Evolutionary conservation across 1,284 basidiomycete genomes (phyloP), one percentile per base, ranked within the genome.

Genomic region (Moesziomyces sp.): DNA sequence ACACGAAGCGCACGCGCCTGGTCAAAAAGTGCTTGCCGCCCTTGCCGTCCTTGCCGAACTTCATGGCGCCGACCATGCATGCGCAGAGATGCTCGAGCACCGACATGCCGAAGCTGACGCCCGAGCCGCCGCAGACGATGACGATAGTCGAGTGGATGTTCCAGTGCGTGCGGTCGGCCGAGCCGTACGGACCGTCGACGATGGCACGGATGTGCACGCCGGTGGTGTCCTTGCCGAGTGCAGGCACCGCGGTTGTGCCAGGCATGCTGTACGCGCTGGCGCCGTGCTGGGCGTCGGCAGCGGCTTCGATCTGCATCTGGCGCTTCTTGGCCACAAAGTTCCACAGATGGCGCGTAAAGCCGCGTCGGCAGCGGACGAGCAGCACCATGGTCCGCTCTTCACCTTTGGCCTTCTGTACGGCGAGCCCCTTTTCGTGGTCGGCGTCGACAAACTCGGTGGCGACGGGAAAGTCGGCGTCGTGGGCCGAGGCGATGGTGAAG

Each of bases 121-220:
- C 93, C 0, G 91, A 91, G 10, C 93, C 93, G 19, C 92, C 93
- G 3, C 90, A 89, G 48, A 93, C 87, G 76, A 94, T 88, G 28
- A 93, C 74, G 3, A 90, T 87, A 0, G 88, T 89, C 26, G 90
- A 88, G 60, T 83, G 76, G 42, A 87, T 85, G 11, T 86, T 88
- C 91, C 92, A 94, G 24, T 86, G 82, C 7, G 89, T 88, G 21
- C 92, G 86, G 6, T 86, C 87, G 0, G 90, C 86, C 19, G 90
- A 91, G n/a, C 93, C 93, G 78, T 90, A 91, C 1, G 93, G 92
- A 0, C 91, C 91, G 69, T 93, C 91, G 8, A 93, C 87, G 69
- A 88, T 88, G 33, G 90, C 88, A 19, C 89, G 87, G 54, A 93
- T 68, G 42, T 91, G 84, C 2, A 90, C 86, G 14, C 91, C 91